These are phyloP conservation scores for Massariosphaeria phaeospora DNA, from an alignment of 495 filamentous ascomycete genomes.

Conservation along the genomic window DNA sequence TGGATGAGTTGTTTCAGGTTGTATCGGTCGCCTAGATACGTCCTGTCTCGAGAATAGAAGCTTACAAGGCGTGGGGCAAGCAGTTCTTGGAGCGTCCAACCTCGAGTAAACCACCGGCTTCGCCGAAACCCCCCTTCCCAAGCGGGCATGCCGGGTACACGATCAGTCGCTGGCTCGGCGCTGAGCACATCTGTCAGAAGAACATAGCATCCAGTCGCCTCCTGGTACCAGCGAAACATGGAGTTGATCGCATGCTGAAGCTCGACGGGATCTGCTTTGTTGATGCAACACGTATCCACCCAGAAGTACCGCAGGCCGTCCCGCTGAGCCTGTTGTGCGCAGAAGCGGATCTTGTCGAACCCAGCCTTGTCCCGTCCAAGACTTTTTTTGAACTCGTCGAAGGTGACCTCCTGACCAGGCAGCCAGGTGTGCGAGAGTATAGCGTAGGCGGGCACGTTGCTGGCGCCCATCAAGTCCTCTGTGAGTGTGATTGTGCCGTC, in stretches of 20 bases:
- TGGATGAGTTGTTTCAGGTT: constrained; percentile 16
- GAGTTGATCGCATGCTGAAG: neutral
- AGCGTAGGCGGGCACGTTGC: constrained; percentile 13
- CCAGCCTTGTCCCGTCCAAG: constrained; percentile 11
- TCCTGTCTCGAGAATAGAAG: constrained; percentile 20
- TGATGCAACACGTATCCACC: neutral
- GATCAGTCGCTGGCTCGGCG: neutral
- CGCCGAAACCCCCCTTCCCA: too few relatives aligned
- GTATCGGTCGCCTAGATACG: constrained; percentile 12
- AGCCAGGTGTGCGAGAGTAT: constrained; percentile 25
- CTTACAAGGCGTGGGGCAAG: constrained; percentile 17
- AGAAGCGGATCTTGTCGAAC: constrained; percentile 19
- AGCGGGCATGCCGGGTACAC: neutral
- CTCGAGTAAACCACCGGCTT: constrained; percentile 20
- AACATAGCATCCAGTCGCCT: constrained; percentile 6
- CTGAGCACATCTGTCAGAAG: constrained; percentile 19
- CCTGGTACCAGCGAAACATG: neutral
- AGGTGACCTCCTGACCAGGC: constrained; percentile 15
- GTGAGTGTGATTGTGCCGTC: too few relatives aligned
- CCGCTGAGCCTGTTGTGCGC: constrained; percentile 10
- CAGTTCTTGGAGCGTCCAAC: constrained; percentile 31
- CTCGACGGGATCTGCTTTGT: neutral
- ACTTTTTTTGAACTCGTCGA: constrained; percentile 12
- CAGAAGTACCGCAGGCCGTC: constrained; percentile 14
- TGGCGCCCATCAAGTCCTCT: too few relatives aligned